Evolutionary conservation across 495 filamentous ascomycete species (phyloP).

Genomic region (Neurospora sp.): DNA sequence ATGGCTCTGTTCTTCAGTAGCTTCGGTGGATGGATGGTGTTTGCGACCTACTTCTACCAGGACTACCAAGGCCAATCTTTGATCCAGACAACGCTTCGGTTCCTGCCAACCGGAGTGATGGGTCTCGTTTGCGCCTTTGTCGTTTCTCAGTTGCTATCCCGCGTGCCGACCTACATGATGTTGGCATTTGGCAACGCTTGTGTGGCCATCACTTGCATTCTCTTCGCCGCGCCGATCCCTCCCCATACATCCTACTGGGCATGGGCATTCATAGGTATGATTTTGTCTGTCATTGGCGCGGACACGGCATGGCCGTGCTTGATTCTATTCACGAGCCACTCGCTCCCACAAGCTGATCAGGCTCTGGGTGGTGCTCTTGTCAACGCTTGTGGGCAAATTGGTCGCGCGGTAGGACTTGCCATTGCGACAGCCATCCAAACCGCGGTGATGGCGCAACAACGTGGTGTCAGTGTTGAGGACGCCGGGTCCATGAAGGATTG

Average conservation of each 20-base stretch:
- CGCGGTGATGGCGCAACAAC: constrained; percentile 36
- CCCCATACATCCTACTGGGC: constrained; percentile 47
- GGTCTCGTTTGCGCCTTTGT: constrained; percentile 39
- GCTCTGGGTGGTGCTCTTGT: constrained; percentile 50
- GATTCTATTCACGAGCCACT: constrained; percentile 48
- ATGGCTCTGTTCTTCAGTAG: constrained; percentile 49
- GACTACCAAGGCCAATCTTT: constrained; percentile 43
- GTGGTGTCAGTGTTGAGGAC: constrained; percentile 28
- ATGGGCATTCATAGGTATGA: constrained; percentile 47
- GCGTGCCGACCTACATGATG: constrained; percentile 41
- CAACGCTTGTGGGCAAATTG: constrained; percentile 48
- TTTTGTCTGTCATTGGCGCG: constrained; percentile 47
- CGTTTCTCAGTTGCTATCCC: constrained; percentile 45
- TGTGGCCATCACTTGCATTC: constrained; percentile 36
- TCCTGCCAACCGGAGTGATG: constrained; percentile 47
- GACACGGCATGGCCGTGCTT: constrained; percentile 49
- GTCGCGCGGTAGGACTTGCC: constrained; percentile 47
- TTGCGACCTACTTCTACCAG: constrained; percentile 54
- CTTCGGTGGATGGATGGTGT: constrained; percentile 51
- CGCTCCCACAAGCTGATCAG: constrained; percentile 49
- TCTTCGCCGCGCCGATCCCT: constrained; percentile 49
- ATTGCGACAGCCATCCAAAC: constrained; percentile 48
- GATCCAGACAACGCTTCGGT: constrained; percentile 49
- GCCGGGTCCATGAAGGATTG: constrained; percentile 24
- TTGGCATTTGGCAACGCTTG: constrained; percentile 42